Evolutionary conservation across 257 asterid species (phyloP).

Genomic region (Primulina huaijiensis): DNA sequence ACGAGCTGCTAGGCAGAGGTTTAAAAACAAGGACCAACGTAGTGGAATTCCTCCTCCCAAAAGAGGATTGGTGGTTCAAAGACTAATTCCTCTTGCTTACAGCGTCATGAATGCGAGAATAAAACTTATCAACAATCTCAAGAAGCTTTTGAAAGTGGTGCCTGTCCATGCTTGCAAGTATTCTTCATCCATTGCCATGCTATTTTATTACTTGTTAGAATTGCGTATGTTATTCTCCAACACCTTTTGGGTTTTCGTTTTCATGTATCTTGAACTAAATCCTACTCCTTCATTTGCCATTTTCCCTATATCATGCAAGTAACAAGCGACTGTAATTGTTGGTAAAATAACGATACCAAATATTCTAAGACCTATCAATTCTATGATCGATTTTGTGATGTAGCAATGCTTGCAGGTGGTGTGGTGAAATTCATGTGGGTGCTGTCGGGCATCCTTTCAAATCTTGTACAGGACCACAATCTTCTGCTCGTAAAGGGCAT

Average conservation of each 20-base stretch:
- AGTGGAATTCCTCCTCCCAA: conserved; percentile 74
- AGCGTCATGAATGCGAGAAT: conserved; percentile 67
- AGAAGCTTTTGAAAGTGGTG: conserved; percentile 81
- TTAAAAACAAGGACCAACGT: conserved; percentile 60
- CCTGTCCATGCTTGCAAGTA: conserved; percentile 91
- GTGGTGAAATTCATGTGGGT: conserved; percentile 89
- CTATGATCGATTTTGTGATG: background rate
- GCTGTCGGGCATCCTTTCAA: conserved; percentile 81
- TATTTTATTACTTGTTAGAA: conserved; percentile 15
- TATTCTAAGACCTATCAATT: conserved; percentile 9
- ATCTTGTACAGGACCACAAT: conserved; percentile 73
- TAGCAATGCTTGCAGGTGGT: conserved; percentile 57
- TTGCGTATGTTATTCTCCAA: conserved; percentile 4
- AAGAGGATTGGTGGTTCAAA: conserved; percentile 68
- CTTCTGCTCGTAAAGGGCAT: conserved; percentile 66
- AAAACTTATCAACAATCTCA: conserved; percentile 73
- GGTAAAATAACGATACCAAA: conserved; percentile 2
- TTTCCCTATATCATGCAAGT: background rate
- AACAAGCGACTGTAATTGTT: background rate
- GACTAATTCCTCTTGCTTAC: conserved; percentile 74
- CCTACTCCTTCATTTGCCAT: background rate
- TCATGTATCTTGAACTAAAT: background rate
- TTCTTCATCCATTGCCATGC: conserved; percentile 24
- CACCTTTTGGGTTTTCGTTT: background rate
- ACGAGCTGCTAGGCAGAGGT: conserved; percentile 82